Evolutionary conservation across 768 basidiomycete species (phyloP).

Genomic region (Russula olivacea): DNA sequence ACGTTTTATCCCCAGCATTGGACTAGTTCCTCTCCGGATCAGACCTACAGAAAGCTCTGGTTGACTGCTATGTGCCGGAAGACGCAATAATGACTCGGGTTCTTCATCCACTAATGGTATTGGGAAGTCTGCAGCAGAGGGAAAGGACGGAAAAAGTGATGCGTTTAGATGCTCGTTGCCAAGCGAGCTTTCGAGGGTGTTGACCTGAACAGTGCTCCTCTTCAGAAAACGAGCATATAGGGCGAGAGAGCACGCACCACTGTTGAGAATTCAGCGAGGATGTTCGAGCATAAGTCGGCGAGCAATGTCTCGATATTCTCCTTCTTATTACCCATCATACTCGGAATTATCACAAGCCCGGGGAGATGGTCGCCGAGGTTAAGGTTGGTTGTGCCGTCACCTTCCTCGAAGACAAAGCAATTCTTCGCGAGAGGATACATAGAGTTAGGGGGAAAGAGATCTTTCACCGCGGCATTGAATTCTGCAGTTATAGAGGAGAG

Average conservation of each 20-base stretch:
- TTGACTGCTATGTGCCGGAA: slow-evolving; percentile 49
- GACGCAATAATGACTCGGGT: slow-evolving; percentile 41
- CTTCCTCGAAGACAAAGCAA: slow-evolving; percentile 82
- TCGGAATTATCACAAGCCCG: slow-evolving; percentile 74
- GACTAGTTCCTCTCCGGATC: slow-evolving; percentile 28
- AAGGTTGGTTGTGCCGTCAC: slow-evolving; percentile 47
- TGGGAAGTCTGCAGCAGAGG: slow-evolving; percentile 56
- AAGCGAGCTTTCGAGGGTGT: slow-evolving; percentile 71
- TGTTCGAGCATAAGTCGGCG: slow-evolving; percentile 82
- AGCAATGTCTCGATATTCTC: slow-evolving; percentile 84
- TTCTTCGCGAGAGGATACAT: slow-evolving; percentile 74
- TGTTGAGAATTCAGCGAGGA: slow-evolving; percentile 79
- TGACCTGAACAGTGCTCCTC: slow-evolving; percentile 44
- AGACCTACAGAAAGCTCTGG: slow-evolving; percentile 42
- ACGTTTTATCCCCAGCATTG: slow-evolving; percentile 42
- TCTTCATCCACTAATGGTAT: slow-evolving; percentile 45
- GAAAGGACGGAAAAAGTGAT: slow-evolving; percentile 55
- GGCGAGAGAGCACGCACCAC: slow-evolving; percentile 49
- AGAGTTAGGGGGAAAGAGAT: slow-evolving; percentile 60
- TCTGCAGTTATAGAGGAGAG: slow-evolving; percentile 51
- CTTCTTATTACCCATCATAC: slow-evolving; percentile 81
- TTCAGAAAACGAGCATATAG: neutral
- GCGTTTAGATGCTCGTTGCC: slow-evolving; percentile 85
- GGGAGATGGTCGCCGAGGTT: slow-evolving; percentile 51
- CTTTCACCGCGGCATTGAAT: slow-evolving; percentile 57